phyloP scores from a whole-genome alignment of 2,329 filamentous ascomycete genomes.

The Phialophora chinensis region DNA sequence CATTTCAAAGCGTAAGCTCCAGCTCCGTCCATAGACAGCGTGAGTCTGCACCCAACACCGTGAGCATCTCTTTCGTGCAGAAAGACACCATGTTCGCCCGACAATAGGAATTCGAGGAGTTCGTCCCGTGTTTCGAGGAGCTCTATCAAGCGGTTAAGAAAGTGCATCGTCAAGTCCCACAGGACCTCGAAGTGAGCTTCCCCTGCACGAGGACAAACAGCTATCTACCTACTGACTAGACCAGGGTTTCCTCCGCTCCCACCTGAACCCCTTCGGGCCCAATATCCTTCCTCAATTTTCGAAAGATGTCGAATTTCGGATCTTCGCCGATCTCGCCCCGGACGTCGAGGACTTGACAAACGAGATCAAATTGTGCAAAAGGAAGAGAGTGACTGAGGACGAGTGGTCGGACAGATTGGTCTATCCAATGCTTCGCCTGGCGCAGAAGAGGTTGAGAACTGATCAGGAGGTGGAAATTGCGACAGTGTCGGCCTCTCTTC shows the following conservation, averaged over 20 bases:
- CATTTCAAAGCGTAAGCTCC: not conserved
- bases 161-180: not conserved
- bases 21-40: not conserved
- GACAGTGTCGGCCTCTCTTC: not conserved
- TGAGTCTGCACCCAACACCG: not conserved
- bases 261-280: not conserved
- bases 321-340: not conserved
- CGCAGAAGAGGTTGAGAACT: not conserved
- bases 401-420: not conserved
- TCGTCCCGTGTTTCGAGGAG: not conserved
- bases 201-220: not conserved
- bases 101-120: slow-evolving; percentile 2
- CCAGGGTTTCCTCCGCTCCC: not conserved
- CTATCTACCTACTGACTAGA: not conserved
- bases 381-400: not conserved
- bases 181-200: not conserved
- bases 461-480: not conserved
- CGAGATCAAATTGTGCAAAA: not conserved
- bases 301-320: not conserved
- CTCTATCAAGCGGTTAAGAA: not conserved
- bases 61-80: not conserved
- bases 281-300: not conserved
- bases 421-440: not conserved
- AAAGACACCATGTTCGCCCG: not conserved
- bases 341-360: not conserved